phyloP scores from a whole-genome alignment of 2,329 filamentous ascomycete genomes.

The Fusarium scirpi region DNA sequence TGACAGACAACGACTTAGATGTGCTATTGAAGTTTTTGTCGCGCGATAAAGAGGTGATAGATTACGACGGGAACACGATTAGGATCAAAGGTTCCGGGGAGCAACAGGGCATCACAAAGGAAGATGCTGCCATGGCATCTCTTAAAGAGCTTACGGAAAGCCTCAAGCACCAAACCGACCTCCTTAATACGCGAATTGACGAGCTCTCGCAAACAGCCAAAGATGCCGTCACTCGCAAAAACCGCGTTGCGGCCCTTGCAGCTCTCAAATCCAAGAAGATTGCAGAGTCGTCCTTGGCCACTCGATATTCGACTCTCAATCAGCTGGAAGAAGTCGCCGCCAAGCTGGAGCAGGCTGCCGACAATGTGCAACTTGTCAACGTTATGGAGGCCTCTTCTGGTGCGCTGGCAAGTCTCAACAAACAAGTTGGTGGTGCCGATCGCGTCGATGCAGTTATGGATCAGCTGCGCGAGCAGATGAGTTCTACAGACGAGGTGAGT shows the following conservation, averaged over 20 bases:
- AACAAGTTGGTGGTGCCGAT: conserved; percentile 80
- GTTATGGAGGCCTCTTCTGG: conserved; percentile 83
- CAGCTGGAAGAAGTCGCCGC: conserved; percentile 86
- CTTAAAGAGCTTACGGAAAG: conserved; percentile 83
- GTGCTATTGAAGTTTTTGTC: conserved; percentile 77
- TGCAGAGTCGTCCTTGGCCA: conserved; percentile 78
- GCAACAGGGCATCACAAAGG: conserved; percentile 70
- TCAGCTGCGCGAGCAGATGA: conserved; percentile 82
- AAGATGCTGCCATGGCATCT: conserved; percentile 85
- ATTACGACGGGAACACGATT: conserved; percentile 75
- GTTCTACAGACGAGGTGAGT: conserved; percentile 83
- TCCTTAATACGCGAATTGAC: conserved; percentile 75
- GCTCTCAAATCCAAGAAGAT: conserved; percentile 86
- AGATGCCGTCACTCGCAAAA: conserved; percentile 77
- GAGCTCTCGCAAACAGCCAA: conserved; percentile 74
- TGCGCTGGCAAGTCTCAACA: conserved; percentile 79
- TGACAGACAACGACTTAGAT: conserved; percentile 75
- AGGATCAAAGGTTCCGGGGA: conserved; percentile 74
- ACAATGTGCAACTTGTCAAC: conserved; percentile 84
- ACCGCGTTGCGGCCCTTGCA: conserved; percentile 79
- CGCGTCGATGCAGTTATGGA: conserved; percentile 82
- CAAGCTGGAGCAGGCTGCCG: conserved; percentile 87
- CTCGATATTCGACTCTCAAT: conserved; percentile 77
- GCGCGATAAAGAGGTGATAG: conserved; percentile 71
- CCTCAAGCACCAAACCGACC: conserved; percentile 77